These are phyloP conservation scores for Aspergillus hiratsukae DNA, from an alignment of 2,329 filamentous ascomycete species.

Conservation along the genomic window DNA sequence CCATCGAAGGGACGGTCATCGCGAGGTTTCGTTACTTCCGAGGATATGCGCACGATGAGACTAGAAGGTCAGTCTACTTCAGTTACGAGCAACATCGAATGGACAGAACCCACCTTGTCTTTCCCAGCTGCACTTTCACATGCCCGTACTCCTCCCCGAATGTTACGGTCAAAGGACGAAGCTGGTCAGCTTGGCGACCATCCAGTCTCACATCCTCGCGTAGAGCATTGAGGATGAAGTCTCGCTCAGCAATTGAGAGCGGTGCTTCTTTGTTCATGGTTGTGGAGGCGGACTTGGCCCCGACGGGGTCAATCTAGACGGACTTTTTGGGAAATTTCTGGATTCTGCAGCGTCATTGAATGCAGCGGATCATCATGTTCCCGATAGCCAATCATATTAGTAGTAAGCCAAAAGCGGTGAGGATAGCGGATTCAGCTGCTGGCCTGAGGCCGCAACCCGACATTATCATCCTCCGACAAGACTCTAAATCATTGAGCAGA, in stretches of 20 bases:
- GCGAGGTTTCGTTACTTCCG: constrained; percentile 81
- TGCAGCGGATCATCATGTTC: constrained; percentile 7
- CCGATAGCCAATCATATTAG: constrained; percentile 7
- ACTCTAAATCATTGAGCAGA: constrained; percentile 1
- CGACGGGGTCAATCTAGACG: constrained; percentile 17
- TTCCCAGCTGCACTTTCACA: constrained; percentile 80
- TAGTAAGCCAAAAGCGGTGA: constrained; percentile 5
- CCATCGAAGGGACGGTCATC: constrained; percentile 91
- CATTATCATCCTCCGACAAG: background rate
- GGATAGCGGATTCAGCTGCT: background rate
- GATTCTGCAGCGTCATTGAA: constrained; percentile 17
- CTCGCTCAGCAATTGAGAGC: constrained; percentile 81
- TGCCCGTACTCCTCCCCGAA: constrained; percentile 92
- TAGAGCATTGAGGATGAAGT: constrained; percentile 79
- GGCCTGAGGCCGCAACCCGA: constrained; percentile 11
- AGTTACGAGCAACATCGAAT: background rate
- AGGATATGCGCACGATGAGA: constrained; percentile 70
- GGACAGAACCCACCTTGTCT: constrained; percentile 66
- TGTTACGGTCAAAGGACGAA: constrained; percentile 68
- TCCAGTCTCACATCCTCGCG: constrained; percentile 78
- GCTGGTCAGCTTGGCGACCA: constrained; percentile 74
- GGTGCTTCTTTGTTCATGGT: constrained; percentile 88
- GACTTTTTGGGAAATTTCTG: constrained; percentile 17
- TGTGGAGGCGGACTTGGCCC: constrained; percentile 22
- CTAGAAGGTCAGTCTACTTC: constrained; percentile 4